Percentiles rank a stretch among this genome's conserved stretches.
These are phyloP conservation scores for Sporothrix inflata DNA, from an alignment of 2,329 filamentous ascomycete species.

Conservation along the genomic window DNA sequence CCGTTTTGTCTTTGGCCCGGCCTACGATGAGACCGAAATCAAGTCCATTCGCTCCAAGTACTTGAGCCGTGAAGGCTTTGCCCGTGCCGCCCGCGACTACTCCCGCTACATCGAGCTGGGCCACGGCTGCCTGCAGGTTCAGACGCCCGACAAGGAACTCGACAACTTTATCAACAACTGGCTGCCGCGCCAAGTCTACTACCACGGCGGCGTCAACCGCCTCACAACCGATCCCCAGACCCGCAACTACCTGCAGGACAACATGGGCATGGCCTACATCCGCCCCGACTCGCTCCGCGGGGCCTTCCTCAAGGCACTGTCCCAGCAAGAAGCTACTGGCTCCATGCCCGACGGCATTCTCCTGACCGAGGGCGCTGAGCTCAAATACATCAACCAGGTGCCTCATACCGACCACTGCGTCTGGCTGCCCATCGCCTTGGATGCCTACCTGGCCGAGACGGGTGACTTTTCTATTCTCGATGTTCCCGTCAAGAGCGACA, in stretches of 20 bases:
- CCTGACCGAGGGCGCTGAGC: slow-evolving; percentile 55
- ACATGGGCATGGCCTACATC: slow-evolving; percentile 64
- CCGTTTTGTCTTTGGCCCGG: slow-evolving; percentile 60
- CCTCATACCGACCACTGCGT: slow-evolving; percentile 64
- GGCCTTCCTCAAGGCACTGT: slow-evolving; percentile 53
- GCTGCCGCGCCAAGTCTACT: slow-evolving; percentile 61
- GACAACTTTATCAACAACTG: slow-evolving; percentile 64
- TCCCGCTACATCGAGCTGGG: slow-evolving; percentile 55
- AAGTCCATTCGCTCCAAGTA: slow-evolving; percentile 50
- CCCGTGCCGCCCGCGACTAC: slow-evolving; percentile 51
- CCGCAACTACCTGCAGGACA: slow-evolving; percentile 62
- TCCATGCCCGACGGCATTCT: slow-evolving; percentile 62
- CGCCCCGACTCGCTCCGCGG: slow-evolving; percentile 53
- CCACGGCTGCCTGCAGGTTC: slow-evolving; percentile 54
- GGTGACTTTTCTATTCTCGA: slow-evolving; percentile 55
- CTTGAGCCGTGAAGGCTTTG: slow-evolving; percentile 54
- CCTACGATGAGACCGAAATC: slow-evolving; percentile 56
- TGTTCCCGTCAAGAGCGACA: slow-evolving; percentile 49
- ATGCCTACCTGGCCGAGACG: slow-evolving; percentile 59
- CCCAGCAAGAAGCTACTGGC: slow-evolving; percentile 58
- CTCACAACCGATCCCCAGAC: slow-evolving; percentile 63
- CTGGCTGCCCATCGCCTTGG: slow-evolving; percentile 59
- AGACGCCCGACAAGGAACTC: slow-evolving; percentile 57
- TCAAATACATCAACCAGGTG: slow-evolving; percentile 65
- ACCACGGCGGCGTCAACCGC: slow-evolving; percentile 62